A percentile compares a stretch with the other conserved stretches of the same genome.
phyloP scores from a whole-genome alignment of 768 basidiomycete genomes.

The Amanita jacksonii region DNA sequence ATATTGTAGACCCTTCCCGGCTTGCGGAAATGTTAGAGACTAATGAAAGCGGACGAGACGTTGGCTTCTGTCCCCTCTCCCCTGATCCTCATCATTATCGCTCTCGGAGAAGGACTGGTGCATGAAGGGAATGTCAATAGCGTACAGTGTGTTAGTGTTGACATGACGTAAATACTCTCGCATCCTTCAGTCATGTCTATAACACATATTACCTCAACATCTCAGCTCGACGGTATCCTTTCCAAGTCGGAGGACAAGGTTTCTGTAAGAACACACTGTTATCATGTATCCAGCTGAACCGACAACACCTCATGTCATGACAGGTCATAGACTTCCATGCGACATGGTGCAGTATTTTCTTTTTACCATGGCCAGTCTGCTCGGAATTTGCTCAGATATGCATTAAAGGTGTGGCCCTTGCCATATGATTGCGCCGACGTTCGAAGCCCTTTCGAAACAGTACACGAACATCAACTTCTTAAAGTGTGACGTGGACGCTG shows the following conservation, averaged over 20 bases:
- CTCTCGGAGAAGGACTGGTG: background rate
- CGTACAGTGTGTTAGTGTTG: no score
- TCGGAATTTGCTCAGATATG: background rate
- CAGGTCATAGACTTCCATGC: slow-evolving; percentile 87
- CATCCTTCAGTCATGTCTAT: slow-evolving; percentile 30
- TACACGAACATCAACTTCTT: slow-evolving; percentile 69
- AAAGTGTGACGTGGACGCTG: slow-evolving; percentile 74
- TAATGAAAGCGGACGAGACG: background rate
- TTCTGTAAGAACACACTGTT: slow-evolving; percentile 31
- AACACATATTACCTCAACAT: slow-evolving; percentile 51
- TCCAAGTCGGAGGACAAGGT: slow-evolving; percentile 53
- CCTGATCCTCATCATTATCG: slow-evolving; percentile 4
- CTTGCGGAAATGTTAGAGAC: slow-evolving; percentile 5
- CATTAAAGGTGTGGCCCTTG: slow-evolving; percentile 73
- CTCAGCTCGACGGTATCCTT: slow-evolving; percentile 52
- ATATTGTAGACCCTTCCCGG: slow-evolving; percentile 4
- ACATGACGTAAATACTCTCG: no score
- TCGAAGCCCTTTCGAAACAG: slow-evolving; percentile 59
- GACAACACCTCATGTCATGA: slow-evolving; percentile 3
- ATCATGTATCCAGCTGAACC: background rate
- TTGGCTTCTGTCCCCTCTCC: slow-evolving; percentile 1
- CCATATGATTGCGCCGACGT: slow-evolving; percentile 71
- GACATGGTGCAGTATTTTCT: slow-evolving; percentile 60
- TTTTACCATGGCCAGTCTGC: background rate
- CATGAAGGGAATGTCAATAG: background rate